Evolutionary conservation across 2,329 filamentous ascomycete species (phyloP).

Genomic region (Fusarium sulawesiense): DNA sequence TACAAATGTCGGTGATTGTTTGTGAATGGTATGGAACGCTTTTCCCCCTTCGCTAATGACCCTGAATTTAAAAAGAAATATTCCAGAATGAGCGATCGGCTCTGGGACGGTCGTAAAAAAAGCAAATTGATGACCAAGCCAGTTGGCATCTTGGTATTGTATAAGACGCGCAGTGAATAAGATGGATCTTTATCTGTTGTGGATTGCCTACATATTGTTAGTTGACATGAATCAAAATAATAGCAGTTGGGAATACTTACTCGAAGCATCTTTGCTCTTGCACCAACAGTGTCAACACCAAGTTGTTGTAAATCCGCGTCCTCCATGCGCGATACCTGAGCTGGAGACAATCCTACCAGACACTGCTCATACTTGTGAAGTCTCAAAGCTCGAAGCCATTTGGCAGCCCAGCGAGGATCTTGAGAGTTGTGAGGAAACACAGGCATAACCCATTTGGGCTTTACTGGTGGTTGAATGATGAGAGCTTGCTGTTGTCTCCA

Average conservation of each 20-base stretch:
- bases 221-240: background rate
- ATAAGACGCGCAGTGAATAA: background rate
- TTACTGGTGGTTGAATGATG: slow-evolving; percentile 39
- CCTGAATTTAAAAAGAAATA: slow-evolving; percentile 2
- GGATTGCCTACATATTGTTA: slow-evolving; percentile 38
- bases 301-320: slow-evolving; percentile 41
- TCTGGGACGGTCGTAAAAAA: slow-evolving; percentile 6
- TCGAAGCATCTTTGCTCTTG: slow-evolving; percentile 43
- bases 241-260: slow-evolving; percentile 21
- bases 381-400: slow-evolving; percentile 45
- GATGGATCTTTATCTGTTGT: slow-evolving; percentile 22
- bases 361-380: slow-evolving; percentile 45
- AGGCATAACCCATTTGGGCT: slow-evolving; percentile 43
- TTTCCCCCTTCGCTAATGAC: background rate
- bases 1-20: background rate
- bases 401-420: slow-evolving; percentile 43
- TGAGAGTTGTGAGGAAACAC: slow-evolving; percentile 38
- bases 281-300: slow-evolving; percentile 44
- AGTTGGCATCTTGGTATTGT: slow-evolving; percentile 7
- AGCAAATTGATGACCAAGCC: slow-evolving; percentile 12
- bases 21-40: background rate
- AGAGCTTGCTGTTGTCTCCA: slow-evolving; percentile 44
- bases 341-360: slow-evolving; percentile 38
- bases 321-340: slow-evolving; percentile 31
- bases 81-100: background rate